These are phyloP conservation scores for Cyclotella baltica DNA, from an alignment of 108 stramenopile genomes.

Conservation along the genomic window DNA sequence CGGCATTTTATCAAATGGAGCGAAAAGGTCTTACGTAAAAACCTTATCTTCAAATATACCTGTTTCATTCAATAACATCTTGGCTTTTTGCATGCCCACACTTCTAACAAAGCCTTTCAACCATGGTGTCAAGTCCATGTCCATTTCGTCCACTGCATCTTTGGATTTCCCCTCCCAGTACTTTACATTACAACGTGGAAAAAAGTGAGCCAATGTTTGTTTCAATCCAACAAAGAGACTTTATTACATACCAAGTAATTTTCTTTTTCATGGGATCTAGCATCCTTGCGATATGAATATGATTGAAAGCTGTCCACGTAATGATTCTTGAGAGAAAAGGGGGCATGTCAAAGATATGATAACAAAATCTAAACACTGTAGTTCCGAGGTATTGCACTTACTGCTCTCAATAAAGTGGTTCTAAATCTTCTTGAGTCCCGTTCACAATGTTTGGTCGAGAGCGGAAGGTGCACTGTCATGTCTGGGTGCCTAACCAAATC, in stretches of 20 bases:
- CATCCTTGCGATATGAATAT: conserved; percentile 71
- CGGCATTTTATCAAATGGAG: no score
- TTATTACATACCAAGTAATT: background rate
- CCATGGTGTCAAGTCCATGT: conserved; percentile 65
- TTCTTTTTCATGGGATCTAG: conserved; percentile 26
- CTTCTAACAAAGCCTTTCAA: conserved; percentile 16
- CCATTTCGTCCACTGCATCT: conserved; percentile 16
- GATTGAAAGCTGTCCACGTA: conserved; percentile 66
- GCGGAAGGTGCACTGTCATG: conserved; percentile 29
- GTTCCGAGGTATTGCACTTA: background rate
- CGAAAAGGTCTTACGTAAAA: no score
- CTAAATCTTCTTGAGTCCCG: conserved; percentile 2
- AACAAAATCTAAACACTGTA: background rate
- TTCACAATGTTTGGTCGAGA: conserved; percentile 11
- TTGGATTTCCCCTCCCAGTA: conserved; percentile 9
- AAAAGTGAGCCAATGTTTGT: background rate
- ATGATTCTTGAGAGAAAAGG: conserved; percentile 59
- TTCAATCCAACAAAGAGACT: background rate
- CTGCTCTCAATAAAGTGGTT: conserved; percentile 11
- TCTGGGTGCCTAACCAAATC: conserved; percentile 31
- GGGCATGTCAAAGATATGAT: background rate
- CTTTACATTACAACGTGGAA: background rate
- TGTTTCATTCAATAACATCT: conserved; percentile 1
- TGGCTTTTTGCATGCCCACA: conserved; percentile 15
- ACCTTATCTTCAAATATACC: conserved; percentile 9